phyloP scores from a whole-genome alignment of 2,329 filamentous ascomycete species.

The Herpotrichia juniperi region DNA sequence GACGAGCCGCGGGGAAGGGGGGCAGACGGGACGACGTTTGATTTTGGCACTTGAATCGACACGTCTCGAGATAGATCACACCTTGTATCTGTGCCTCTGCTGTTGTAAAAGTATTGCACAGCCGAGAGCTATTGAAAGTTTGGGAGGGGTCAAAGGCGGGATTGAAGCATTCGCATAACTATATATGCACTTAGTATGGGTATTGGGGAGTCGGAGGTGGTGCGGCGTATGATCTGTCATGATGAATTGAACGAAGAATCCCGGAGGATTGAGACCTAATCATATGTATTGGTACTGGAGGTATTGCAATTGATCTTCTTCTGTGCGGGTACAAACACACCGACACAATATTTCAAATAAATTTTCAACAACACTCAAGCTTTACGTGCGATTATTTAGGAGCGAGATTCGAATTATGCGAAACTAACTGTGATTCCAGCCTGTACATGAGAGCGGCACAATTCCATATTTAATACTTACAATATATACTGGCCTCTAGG shows the following conservation, averaged over 20 bases:
- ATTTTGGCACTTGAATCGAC: neutral
- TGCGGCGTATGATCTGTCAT: neutral
- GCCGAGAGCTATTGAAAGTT: neutral
- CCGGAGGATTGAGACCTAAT: no score
- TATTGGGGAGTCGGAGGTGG: constrained; percentile 2
- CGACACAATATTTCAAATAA: no score
- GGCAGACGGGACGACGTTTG: neutral
- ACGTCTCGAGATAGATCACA: neutral
- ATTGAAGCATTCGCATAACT: constrained; percentile 4
- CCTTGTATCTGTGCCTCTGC: neutral
- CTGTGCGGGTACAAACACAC: no score
- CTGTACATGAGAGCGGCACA: no score
- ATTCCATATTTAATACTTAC: no score
- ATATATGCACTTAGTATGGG: constrained; percentile 3
- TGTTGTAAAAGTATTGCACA: constrained; percentile 6
- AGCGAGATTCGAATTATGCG: no score
- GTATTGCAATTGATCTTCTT: no score
- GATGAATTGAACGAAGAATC: neutral
- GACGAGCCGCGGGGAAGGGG: neutral
- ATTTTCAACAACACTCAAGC: no score
- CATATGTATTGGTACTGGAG: neutral
- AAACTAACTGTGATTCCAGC: no score
- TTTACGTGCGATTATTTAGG: no score
- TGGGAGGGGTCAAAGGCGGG: neutral
- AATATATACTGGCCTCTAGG: no score